phyloP scores from a whole-genome alignment of 169 alveolate genomes.

The Cryptosporidium meleagridis region DNA sequence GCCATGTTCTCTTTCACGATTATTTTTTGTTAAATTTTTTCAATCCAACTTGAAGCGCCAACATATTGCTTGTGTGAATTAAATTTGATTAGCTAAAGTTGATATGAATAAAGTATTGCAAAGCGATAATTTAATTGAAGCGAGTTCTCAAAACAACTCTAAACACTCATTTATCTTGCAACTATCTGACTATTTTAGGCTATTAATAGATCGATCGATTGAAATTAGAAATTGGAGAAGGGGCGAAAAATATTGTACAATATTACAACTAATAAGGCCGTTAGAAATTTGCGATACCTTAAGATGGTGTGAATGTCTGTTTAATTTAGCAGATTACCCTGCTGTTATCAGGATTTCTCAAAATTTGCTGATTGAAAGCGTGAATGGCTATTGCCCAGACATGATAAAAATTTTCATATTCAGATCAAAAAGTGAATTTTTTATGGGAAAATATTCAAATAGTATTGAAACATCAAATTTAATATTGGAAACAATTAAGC shows the following conservation, averaged over 20 bases:
- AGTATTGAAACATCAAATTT: constrained; percentile 43
- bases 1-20: not conserved
- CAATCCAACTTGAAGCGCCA: not conserved
- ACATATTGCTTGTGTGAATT: constrained; percentile 1
- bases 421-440: constrained; percentile 61
- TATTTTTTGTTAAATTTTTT: not conserved
- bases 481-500: not conserved
- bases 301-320: constrained; percentile 60
- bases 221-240: constrained; percentile 68
- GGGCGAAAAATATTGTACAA: constrained; percentile 61
- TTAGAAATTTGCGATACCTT: not conserved
- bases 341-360: constrained; percentile 52
- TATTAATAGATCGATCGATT: constrained; percentile 46
- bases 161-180: not conserved
- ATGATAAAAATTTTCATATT: constrained; percentile 1
- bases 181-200: constrained; percentile 8
- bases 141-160: not conserved
- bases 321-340: constrained; percentile 38
- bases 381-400: not conserved
- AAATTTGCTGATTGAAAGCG: not conserved
- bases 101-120: not conserved
- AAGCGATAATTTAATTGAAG: not conserved
- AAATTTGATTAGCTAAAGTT: not conserved
- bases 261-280: constrained; percentile 27
- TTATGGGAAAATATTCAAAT: constrained; percentile 20